These are phyloP conservation scores for Kodamaea neixiangensis DNA, from an alignment of 805 yeast species.

Conservation along the genomic window DNA sequence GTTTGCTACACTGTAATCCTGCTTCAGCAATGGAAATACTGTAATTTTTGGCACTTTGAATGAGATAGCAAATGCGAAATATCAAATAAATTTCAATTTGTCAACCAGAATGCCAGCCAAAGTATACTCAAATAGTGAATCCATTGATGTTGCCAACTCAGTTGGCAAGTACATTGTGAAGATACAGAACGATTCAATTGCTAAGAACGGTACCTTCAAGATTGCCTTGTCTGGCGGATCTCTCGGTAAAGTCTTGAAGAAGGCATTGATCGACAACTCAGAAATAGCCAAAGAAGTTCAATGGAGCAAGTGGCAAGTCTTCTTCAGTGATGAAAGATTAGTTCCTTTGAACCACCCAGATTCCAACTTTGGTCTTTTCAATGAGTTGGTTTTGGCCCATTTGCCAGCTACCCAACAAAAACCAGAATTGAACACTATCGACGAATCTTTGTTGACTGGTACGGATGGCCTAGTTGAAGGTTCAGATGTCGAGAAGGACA, in stretches of 20 bases:
- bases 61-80: no score
- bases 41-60: no score
- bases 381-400: slow-evolving; percentile 57
- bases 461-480: slow-evolving; percentile 44
- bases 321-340: slow-evolving; percentile 87
- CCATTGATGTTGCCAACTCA: slow-evolving; percentile 61
- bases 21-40: no score
- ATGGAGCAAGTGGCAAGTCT: slow-evolving; percentile 80
- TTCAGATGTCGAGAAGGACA: slow-evolving; percentile 48
- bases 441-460: slow-evolving; percentile 59
- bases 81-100: not conserved
- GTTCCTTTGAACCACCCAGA: slow-evolving; percentile 82
- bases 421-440: slow-evolving; percentile 69
- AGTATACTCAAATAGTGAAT: slow-evolving; percentile 53
- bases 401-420: slow-evolving; percentile 40
- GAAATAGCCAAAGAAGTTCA: slow-evolving; percentile 46
- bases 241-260: slow-evolving; percentile 68
- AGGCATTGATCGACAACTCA: slow-evolving; percentile 63
- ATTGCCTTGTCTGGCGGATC: slow-evolving; percentile 93
- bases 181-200: slow-evolving; percentile 62
- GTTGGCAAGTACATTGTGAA: slow-evolving; percentile 65
- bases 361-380: slow-evolving; percentile 82
- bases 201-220: slow-evolving; percentile 49
- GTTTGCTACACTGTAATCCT: no score
- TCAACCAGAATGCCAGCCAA: slow-evolving; percentile 28